A percentile compares a stretch with the other conserved stretches of the same genome.
phyloP scores from a whole-genome alignment of 163 green algal genomes.

The Chloromonas sp. region DNA sequence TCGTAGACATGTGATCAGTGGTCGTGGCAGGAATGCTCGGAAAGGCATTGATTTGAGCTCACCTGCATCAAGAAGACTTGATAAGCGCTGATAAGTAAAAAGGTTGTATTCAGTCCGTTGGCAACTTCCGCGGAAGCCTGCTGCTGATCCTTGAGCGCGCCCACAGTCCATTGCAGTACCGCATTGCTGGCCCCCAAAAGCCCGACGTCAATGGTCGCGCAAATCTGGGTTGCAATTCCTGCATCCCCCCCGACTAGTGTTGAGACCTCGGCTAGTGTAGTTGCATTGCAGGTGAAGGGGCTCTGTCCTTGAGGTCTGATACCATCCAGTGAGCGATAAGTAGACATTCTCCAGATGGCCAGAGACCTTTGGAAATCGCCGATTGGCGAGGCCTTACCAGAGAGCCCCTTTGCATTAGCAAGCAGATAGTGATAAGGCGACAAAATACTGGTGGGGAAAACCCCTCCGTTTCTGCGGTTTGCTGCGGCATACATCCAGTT shows the following conservation, averaged over 20 bases:
- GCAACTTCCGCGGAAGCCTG: not conserved
- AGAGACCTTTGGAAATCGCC: no score
- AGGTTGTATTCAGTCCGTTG: slow-evolving; percentile 13
- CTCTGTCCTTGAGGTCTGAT: no score
- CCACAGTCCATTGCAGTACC: not conserved
- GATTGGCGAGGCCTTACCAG: no score
- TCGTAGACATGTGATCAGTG: not conserved
- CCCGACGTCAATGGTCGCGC: not conserved
- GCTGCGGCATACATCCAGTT: no score
- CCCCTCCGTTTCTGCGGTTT: no score
- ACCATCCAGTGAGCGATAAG: no score
- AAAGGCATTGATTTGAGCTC: not conserved
- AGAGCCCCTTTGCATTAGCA: no score
- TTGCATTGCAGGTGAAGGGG: no score
- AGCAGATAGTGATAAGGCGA: no score
- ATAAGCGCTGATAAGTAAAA: slow-evolving; percentile 20
- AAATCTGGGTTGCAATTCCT: not conserved
- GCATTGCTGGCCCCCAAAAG: not conserved
- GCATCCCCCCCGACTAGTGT: not conserved
- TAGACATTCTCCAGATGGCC: no score
- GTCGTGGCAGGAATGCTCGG: not conserved
- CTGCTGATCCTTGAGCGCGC: not conserved
- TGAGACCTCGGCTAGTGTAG: not conserved
- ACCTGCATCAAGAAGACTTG: slow-evolving; percentile 5
- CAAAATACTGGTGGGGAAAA: no score